Percentiles rank a stretch among this genome's conserved stretches.
These are phyloP conservation scores for Ustilago lituana DNA, from an alignment of 1,284 basidiomycete species.

Conservation along the genomic window DNA sequence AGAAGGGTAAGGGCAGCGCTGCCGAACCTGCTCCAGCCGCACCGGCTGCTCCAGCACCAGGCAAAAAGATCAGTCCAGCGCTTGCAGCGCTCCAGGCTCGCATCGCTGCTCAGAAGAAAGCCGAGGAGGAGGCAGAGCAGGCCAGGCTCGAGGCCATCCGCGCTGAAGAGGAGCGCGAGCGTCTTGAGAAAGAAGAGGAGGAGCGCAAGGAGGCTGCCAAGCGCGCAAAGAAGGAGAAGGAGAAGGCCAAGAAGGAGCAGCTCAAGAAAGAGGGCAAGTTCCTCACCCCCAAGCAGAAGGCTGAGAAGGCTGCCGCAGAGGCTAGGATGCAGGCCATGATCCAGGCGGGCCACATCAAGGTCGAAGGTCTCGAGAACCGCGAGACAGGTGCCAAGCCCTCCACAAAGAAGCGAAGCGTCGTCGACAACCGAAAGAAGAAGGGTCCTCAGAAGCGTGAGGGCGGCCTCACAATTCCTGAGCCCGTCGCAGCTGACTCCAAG, in stretches of 20 bases:
- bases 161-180: conserved; percentile 63
- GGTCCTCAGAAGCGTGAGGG: conserved; percentile 70
- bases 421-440: conserved; percentile 86
- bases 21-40: conserved; percentile 40
- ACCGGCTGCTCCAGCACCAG: conserved; percentile 41
- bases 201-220: conserved; percentile 65
- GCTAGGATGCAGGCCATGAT: conserved; percentile 89
- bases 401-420: conserved; percentile 73
- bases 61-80: conserved; percentile 62
- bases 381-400: conserved; percentile 67
- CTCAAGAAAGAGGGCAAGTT: conserved; percentile 66
- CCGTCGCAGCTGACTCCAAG: conserved; percentile 25
- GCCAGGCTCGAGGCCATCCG: conserved; percentile 57
- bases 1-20: conserved; percentile 54
- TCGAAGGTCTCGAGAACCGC: conserved; percentile 79
- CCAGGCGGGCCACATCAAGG: conserved; percentile 81
- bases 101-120: conserved; percentile 65
- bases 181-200: conserved; percentile 63
- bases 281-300: conserved; percentile 81
- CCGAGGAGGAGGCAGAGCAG: conserved; percentile 62
- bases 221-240: conserved; percentile 63
- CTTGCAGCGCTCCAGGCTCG: conserved; percentile 64
- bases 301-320: conserved; percentile 90
- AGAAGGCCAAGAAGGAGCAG: conserved; percentile 64
- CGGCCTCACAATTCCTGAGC: conserved; percentile 47